Base-by-base conservation (phyloP, 23 red algal genomes). In the Gracilaria gracilis region DNA sequence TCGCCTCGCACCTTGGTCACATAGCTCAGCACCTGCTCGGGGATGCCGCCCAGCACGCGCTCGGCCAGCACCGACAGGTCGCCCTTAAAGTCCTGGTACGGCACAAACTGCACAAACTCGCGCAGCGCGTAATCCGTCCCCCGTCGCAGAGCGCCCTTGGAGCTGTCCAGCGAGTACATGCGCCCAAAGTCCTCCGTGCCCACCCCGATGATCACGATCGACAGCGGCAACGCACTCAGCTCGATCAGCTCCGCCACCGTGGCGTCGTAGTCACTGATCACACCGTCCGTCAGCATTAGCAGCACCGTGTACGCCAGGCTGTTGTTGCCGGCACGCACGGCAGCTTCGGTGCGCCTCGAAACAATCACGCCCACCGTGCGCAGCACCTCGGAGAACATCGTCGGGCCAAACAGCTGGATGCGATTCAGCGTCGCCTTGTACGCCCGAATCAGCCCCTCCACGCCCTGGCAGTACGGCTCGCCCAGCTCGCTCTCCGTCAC, bases 71-170 rank as follows among this genome's bases (percentile, higher is more conserved):
- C 48, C 25, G 89, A 92, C 15, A 92, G 50, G 35, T 92, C 80
- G 36, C 89, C 89, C 64, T 78, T 67, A 64, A 97, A 97, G 34
- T 89, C 67, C 38, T 88, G 89, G 71, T 87, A 93, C 16, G 88
- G 81, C 73, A 97, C 89, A 77, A 97, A 97, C 61, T 97, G 95
- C 16, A 97, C 82, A 91, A 97, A 93, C 35, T 93, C 79, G 20
- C 95, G 89, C 19, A 78, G 23, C 16, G 89, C 83, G 67, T 61
- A 74, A 9, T 91, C 79, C 21, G 78, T 88, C 9, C 84, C 84
- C 0, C 74, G 79, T 28, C 86, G 36, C 61, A 93, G 37, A 12
- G 73, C 58, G 21, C 88, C 82, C 17, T 82, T 73, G 4, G 85
- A 57, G 23, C 86, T 50, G 53, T 87, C 83, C 27, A 90, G 66